Base-by-base conservation (phyloP, 2,329 filamentous ascomycete species). In the Fusarium scirpi region DNA sequence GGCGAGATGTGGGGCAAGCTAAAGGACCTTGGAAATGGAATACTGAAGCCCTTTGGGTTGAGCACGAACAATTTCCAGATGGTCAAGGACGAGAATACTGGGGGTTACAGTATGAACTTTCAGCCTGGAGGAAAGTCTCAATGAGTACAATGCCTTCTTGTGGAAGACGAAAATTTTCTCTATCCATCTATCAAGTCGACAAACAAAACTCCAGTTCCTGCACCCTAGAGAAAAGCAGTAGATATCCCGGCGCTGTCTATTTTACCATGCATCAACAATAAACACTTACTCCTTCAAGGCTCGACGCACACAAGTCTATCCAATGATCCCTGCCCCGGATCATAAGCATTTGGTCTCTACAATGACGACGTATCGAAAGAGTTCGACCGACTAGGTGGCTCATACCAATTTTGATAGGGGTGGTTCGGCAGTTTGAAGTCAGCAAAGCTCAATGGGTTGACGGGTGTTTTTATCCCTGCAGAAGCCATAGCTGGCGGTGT, bases 1-100 rank as follows among this genome's bases (percentile, higher is more conserved):
- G 91, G 88, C 5, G 95, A 99, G 82, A 98, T 98, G 94, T 97
- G 97, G 94, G 93, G 92, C 20, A 98, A 98, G 83, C 82, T 99
- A 74, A 98, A 97, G 78, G 90, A 92, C 81, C 83, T 99, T 65
- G 96, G 96, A 0, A 97, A 99, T 78, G 94, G 94, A 2, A 89
- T 99, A 18, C 79, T 99, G 53, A 97, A 92, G 78, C 95, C 95
- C 1, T 98, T 98, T 83, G 96, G 96, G 2, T 81, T 99, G 72
- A 97, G 92, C 63, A 98, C 96, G 13, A 91, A 97, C 47, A 97
- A 97, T 79, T 98, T 99, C 78, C 90, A 97, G 69, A 97, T 98
- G 86, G 89, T 92, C 29, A 93, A 98, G 80, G 95, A 98, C 76
- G 92, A 95, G 75, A 91, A 91, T 68, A 92, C 91, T 2, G 96